A percentile compares a stretch with the other conserved stretches of the same genome.
Evolutionary conservation across 1,284 basidiomycete genomes (phyloP).

Genomic region (Boletus subluridellus): DNA sequence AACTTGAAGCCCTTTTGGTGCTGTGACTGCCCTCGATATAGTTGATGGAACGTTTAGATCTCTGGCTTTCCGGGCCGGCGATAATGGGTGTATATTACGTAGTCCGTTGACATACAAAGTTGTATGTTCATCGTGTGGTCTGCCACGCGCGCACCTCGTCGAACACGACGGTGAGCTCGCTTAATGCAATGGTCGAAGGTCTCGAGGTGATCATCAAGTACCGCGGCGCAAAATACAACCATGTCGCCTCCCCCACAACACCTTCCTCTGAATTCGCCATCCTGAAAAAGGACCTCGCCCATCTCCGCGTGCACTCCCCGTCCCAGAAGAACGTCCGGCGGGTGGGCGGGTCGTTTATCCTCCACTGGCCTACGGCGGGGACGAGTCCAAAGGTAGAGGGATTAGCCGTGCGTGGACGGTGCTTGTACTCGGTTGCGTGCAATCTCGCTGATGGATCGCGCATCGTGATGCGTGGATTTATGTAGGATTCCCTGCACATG

Average conservation of each 20-base stretch:
- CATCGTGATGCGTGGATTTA: neutral
- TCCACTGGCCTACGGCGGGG: conserved; percentile 23
- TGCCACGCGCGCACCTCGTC: neutral
- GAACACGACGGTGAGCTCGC: conserved; percentile 2
- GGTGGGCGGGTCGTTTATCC: conserved; percentile 20
- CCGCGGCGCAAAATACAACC: conserved; percentile 15
- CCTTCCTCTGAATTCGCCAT: conserved; percentile 27
- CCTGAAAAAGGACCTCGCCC: conserved; percentile 26
- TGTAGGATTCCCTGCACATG: conserved; percentile 23
- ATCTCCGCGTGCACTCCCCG: conserved; percentile 27
- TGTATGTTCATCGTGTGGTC: neutral
- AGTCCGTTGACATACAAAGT: neutral
- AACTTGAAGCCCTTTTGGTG: too few species aligned
- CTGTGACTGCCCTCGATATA: too few species aligned
- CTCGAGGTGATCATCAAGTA: conserved; percentile 27
- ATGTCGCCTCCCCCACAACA: conserved; percentile 12
- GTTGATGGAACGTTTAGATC: too few species aligned
- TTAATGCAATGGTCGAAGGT: conserved; percentile 21
- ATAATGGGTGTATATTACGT: neutral
- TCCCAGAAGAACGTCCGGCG: conserved; percentile 27
- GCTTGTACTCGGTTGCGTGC: neutral
- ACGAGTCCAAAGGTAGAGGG: conserved; percentile 3
- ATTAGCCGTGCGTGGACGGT: conserved; percentile 11
- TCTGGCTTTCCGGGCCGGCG: too few species aligned
- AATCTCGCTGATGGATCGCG: neutral